Evolutionary conservation across 1,284 basidiomycete genomes (phyloP).

Genomic region (Cryptococcus sp.): DNA sequence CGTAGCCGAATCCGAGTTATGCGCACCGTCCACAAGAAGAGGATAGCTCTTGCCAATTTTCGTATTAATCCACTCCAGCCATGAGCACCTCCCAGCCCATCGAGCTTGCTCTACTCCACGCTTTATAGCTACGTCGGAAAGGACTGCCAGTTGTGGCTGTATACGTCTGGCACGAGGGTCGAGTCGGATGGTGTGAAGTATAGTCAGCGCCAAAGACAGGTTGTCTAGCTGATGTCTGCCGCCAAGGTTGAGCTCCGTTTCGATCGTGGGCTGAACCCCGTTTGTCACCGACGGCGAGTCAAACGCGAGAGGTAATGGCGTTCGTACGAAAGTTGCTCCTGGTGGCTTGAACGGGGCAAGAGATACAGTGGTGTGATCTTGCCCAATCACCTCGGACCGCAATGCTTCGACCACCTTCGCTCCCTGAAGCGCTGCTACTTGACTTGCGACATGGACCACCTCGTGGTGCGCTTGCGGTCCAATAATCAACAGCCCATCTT

Average conservation of each 20-base stretch:
- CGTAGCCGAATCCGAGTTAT: slow-evolving; percentile 81
- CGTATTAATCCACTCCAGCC: slow-evolving; percentile 54
- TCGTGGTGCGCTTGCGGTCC: slow-evolving; percentile 65
- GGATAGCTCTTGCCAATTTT: slow-evolving; percentile 34
- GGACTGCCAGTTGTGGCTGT: slow-evolving; percentile 40
- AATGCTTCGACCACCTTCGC: slow-evolving; percentile 35
- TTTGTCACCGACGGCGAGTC: slow-evolving; percentile 4
- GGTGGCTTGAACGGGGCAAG: slow-evolving; percentile 29
- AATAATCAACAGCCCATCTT: slow-evolving; percentile 70
- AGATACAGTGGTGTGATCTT: slow-evolving; percentile 32
- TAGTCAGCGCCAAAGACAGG: slow-evolving; percentile 66
- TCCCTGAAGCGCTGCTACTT: slow-evolving; percentile 50
- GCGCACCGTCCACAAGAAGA: slow-evolving; percentile 88
- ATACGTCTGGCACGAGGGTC: slow-evolving; percentile 49
- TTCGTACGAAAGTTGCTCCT: slow-evolving; percentile 18
- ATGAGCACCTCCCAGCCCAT: slow-evolving; percentile 87
- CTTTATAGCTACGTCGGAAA: slow-evolving; percentile 59
- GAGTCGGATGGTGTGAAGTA: slow-evolving; percentile 65
- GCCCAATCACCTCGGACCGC: neutral
- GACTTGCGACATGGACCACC: slow-evolving; percentile 56
- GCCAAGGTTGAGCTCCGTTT: slow-evolving; percentile 59
- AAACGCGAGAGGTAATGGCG: slow-evolving; percentile 17
- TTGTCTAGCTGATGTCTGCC: slow-evolving; percentile 84
- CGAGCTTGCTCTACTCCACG: slow-evolving; percentile 62
- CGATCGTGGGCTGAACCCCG: slow-evolving; percentile 14